Conservation (phyloP, 257 asterid species). For the Rubia yunnanensis region DNA sequence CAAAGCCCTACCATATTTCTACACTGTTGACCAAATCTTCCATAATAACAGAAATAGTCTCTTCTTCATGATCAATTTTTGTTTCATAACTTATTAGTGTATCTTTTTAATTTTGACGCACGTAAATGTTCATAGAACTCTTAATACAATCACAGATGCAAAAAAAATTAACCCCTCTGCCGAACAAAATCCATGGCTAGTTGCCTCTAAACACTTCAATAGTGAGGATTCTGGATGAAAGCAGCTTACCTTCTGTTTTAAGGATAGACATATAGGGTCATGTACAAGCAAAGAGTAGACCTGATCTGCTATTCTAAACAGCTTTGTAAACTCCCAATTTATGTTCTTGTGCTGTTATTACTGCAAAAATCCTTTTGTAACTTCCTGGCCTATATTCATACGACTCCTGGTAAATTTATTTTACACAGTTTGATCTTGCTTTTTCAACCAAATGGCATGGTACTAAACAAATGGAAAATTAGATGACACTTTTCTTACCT, state of each 20-base stretch:
- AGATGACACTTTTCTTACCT: slow-evolving; percentile 43
- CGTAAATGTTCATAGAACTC: not conserved
- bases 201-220: not conserved
- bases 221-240: not conserved
- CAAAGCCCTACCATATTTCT: not conserved
- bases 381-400: not conserved
- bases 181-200: not conserved
- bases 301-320: not conserved
- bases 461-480: not conserved
- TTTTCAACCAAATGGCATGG: not conserved
- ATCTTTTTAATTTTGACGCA: not conserved
- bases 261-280: not conserved
- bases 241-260: not conserved
- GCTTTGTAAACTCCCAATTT: not conserved
- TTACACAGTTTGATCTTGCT: not conserved
- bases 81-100: not conserved
- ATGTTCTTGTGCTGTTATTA: not conserved
- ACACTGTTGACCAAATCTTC: not conserved
- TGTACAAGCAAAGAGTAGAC: not conserved
- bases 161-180: not conserved
- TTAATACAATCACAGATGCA: not conserved
- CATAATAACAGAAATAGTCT: not conserved
- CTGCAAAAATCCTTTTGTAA: not conserved
- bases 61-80: not conserved
- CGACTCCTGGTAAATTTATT: not conserved